Percentiles rank a stretch among this genome's conserved stretches.
Evolutionary conservation across 306 rosid species (phyloP).

Genomic region (Vigna angularis): DNA sequence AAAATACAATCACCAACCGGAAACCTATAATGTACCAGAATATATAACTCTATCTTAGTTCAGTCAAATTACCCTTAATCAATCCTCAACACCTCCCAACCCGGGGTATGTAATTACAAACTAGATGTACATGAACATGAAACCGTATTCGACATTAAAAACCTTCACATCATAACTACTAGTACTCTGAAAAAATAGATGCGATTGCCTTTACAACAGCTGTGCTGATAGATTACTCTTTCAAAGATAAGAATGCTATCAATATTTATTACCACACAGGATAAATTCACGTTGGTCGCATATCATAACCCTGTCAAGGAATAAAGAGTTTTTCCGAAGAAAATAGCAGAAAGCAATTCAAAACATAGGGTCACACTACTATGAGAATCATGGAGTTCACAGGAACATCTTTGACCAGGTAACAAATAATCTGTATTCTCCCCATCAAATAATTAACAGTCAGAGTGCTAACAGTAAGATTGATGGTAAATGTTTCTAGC

Average conservation of each 20-base stretch:
- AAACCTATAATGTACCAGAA: no score
- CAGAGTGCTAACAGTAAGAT: conserved; percentile 25
- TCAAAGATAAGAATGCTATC: neutral
- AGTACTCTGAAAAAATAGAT: neutral
- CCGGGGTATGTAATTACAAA: no score
- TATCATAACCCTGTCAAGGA: neutral
- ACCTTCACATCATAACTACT: no score
- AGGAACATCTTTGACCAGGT: neutral
- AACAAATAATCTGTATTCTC: conserved; percentile 10
- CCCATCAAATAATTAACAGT: conserved; percentile 12
- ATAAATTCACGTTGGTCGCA: no score
- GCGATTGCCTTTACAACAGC: neutral
- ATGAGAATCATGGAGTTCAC: conserved; percentile 18
- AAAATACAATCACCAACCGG: no score
- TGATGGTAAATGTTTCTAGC: conserved; percentile 25
- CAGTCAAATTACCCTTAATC: no score
- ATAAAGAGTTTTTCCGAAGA: neutral
- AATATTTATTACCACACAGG: neutral
- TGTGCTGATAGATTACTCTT: neutral
- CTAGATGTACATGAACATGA: no score
- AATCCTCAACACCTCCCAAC: no score
- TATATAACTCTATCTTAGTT: no score
- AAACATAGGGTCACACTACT: neutral
- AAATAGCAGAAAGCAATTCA: neutral
- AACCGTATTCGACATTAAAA: no score